Base-by-base conservation (phyloP, 2,329 filamentous ascomycete species). In the Plectosphaerella sp. region DNA sequence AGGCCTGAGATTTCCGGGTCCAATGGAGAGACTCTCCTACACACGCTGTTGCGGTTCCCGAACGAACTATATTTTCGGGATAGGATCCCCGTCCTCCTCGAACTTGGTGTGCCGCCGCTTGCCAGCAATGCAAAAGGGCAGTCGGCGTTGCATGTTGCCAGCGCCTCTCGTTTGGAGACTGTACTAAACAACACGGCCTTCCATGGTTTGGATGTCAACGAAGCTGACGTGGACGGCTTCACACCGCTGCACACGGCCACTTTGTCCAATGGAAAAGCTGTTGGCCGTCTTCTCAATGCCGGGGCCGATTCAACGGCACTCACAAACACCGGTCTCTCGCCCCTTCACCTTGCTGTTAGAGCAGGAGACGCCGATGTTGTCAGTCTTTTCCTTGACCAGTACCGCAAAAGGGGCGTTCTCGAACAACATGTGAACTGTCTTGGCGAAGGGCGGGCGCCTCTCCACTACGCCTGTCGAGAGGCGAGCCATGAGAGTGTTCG, bases 301-400 rank as follows among this genome's bases (percentile, higher is more conserved):
- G 70, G 73, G 4, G 71, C 71, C 0, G 61, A 75, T 60, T 58
- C 67, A 1, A 54, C 48, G 1, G 53, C 58, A 1, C 22, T 47
- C 1, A 72, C 70, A 0, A 12, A 62, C 4, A 63, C 72, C 7
- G 67, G 67, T 0, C 57, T 68, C 45, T 74, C 65, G 4, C 59
- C 67, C 5, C 61, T 78, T 4, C 73, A 77, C 46, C 49, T 77
- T 16, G 70, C 72, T 2, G 62, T 68, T 4, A 62, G 64, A 12
- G 54, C 58, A 4, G 57, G 67, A 22, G 55, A 68, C 37, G 58
- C 56, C 42, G 72, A 74, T 20, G 60, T 64, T 2, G 55, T 74
- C 1, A 68, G 67, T 0, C 14, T 69, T 4, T 35, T 70, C 1
- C 24, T 68, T 2, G 54, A 52, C 3, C 16, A n/a, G 2, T 47